Base-by-base conservation (phyloP, 108 stramenopile species). In the Chaetoceros tenuissimus region DNA sequence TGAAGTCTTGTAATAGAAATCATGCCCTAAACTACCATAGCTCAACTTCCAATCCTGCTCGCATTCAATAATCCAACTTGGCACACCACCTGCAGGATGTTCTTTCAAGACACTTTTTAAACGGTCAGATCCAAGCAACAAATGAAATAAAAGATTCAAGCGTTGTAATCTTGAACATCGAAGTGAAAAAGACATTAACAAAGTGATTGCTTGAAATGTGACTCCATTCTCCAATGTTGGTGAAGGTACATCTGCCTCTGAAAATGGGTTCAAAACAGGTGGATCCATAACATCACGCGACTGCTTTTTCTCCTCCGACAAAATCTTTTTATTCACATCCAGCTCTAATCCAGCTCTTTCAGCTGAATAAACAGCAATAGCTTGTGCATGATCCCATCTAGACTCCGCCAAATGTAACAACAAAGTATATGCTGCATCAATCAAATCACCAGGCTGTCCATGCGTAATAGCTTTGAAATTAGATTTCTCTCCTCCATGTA, bases 81-180 rank as follows among this genome's bases (percentile, higher is more conserved):
- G 88, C 19, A 83, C 51, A 18, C 88, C 84, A 24, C 88, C 88
- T 3, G 82, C 84, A 19, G 84, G 82, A 84, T 89, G 88, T 2
- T 59, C 31, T 24, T 65, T 63, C 28, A 90, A 58, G 48, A 90
- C 67, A 0, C 28, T 48, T 45, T 51, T 29, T 52, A 91, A 66
- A 7, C 62, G 46, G 22, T 66, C 68, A 30, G 84, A 69, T 17
- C 81, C 79, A 13, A 91, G 53, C 16, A 83, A 56, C 1, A 91
- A 60, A 48, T 80, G 79, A 59, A 86, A 90, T 22, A 91, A 63
- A 0, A 91, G 66, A 20, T 77, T 77, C 60, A 91, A 55, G 51
- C 59, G 59, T 72, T 91, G 89, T 31, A 67, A 27, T 24, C 89
- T 73, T 8, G 79, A 57, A n/a, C 89, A 85, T 8, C 82, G 71